phyloP scores from a whole-genome alignment of 2,329 filamentous ascomycete genomes.

The Didymosphaeria variabile region DNA sequence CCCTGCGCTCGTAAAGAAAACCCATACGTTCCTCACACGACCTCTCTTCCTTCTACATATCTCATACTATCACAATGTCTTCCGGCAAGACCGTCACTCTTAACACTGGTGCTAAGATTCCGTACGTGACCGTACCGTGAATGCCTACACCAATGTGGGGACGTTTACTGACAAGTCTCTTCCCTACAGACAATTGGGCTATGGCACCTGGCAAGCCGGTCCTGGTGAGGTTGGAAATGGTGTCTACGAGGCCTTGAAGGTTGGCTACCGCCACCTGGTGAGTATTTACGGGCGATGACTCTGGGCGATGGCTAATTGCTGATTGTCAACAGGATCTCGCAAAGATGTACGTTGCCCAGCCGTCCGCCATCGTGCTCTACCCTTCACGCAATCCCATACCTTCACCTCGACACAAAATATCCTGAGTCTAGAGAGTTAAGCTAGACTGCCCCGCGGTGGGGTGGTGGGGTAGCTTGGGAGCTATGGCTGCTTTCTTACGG shows the following conservation, averaged over 20 bases:
- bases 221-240: conserved; percentile 51
- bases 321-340: conserved; percentile 49
- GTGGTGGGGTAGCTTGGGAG: conserved; percentile 23
- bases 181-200: conserved; percentile 60
- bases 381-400: not conserved
- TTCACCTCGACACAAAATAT: conserved; percentile 4
- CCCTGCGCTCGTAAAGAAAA: not conserved
- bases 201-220: conserved; percentile 47
- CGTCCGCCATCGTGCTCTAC: not conserved
- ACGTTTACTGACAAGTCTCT: conserved; percentile 46
- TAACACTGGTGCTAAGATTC: conserved; percentile 57
- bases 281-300: conserved; percentile 14
- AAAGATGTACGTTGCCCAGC: conserved; percentile 37
- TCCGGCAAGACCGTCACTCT: conserved; percentile 49
- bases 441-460: conserved; percentile 30
- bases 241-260: conserved; percentile 50
- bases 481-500: conserved; percentile 25
- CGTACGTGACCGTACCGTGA: conserved; percentile 50
- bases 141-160: not conserved
- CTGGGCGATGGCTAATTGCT: conserved; percentile 1
- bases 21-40: conserved; percentile 12
- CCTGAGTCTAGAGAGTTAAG: conserved; percentile 17
- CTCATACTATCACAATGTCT: conserved; percentile 31
- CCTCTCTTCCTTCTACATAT: not conserved
- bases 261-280: conserved; percentile 46